Conservation (phyloP, 768 basidiomycete genomes). For the Naematelia encephala region DNA sequence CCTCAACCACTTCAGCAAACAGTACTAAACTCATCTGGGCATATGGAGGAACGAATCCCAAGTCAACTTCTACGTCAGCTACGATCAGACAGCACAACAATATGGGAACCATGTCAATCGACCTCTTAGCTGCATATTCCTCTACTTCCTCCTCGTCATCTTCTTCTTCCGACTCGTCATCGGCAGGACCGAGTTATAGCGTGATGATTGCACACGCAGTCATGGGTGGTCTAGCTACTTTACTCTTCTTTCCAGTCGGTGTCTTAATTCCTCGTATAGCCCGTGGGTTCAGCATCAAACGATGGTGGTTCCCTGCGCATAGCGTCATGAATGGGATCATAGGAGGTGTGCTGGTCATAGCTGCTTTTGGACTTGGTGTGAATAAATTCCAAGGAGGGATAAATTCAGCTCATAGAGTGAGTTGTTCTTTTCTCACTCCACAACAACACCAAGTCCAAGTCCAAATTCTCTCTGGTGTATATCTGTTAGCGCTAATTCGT, state of each 20-base stretch:
- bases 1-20: constrained; percentile 10
- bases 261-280: constrained; percentile 59
- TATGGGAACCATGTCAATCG: constrained; percentile 54
- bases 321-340: constrained; percentile 57
- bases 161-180: neutral
- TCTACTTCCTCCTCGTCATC: neutral
- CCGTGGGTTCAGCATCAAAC: constrained; percentile 55
- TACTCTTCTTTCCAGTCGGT: constrained; percentile 59
- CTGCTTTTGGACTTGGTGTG: constrained; percentile 22
- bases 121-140: constrained; percentile 57
- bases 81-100: constrained; percentile 57
- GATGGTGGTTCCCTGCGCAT: constrained; percentile 59
- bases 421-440: constrained; percentile 1
- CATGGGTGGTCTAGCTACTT: constrained; percentile 57
- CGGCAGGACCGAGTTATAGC: constrained; percentile 45
- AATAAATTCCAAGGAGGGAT: constrained; percentile 17
- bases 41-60: constrained; percentile 57
- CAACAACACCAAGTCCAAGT: too few relatives aligned
- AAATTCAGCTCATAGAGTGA: constrained; percentile 19
- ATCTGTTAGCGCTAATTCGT: too few relatives aligned
- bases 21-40: constrained; percentile 62
- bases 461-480: too few relatives aligned
- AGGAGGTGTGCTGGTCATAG: constrained; percentile 25
- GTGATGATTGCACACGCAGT: constrained; percentile 60
- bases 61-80: constrained; percentile 55